Evolutionary conservation across 2,329 filamentous ascomycete genomes (phyloP).

Genomic region (Colletotrichum sp.): DNA sequence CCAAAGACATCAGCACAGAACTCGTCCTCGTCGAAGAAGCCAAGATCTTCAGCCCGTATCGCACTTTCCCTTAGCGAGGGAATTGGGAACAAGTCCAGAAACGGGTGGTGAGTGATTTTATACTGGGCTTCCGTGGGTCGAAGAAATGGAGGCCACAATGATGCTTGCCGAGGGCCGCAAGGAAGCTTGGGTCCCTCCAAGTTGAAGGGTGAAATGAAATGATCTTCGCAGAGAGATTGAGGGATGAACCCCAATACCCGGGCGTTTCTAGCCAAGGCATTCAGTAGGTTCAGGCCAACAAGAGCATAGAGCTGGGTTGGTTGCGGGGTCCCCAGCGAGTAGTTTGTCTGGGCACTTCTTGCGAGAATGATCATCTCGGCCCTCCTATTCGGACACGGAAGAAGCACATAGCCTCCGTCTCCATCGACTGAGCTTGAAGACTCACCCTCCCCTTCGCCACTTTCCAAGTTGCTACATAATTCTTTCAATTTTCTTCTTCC

Average conservation of each 20-base stretch:
- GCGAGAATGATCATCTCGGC: neutral
- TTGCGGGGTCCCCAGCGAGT: neutral
- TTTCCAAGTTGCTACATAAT: neutral
- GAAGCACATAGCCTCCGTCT: neutral
- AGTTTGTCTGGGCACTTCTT: neutral
- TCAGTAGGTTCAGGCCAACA: constrained; percentile 19
- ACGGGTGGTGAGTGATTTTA: constrained; percentile 31
- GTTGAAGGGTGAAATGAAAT: constrained; percentile 16
- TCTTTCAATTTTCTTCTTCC: neutral
- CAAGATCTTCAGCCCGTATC: constrained; percentile 13
- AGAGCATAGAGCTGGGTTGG: constrained; percentile 1
- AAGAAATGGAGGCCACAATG: constrained; percentile 20
- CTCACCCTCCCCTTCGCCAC: neutral
- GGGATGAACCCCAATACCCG: constrained; percentile 1
- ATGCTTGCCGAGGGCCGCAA: neutral
- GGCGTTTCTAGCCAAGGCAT: constrained; percentile 17
- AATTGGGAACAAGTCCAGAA: constrained; percentile 34
- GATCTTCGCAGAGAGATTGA: constrained; percentile 13
- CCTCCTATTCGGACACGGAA: neutral
- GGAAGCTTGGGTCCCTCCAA: constrained; percentile 15
- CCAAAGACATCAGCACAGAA: constrained; percentile 7
- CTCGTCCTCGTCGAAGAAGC: constrained; percentile 4
- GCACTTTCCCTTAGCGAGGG: constrained; percentile 31
- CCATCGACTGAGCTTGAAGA: neutral
- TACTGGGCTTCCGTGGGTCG: constrained; percentile 31